Percentiles rank a stretch among this genome's conserved stretches.
phyloP scores from a whole-genome alignment of 2,329 filamentous ascomycete genomes.

The Colletotrichum filicis region DNA sequence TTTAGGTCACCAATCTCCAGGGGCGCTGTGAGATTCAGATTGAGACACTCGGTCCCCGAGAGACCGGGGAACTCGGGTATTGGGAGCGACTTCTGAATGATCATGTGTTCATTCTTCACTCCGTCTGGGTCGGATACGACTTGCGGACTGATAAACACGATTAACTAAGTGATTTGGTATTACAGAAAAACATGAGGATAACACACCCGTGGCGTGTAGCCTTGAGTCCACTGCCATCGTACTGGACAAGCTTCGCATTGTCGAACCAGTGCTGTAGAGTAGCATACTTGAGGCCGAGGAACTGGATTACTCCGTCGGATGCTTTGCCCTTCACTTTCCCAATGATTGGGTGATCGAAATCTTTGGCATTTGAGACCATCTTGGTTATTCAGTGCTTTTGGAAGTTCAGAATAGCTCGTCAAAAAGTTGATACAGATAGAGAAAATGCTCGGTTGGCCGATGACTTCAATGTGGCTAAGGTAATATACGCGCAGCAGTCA shows the following conservation, averaged over 20 bases:
- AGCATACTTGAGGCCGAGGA: constrained; percentile 39
- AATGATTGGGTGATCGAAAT: constrained; percentile 15
- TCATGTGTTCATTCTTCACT: constrained; percentile 56
- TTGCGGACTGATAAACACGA: constrained; percentile 42
- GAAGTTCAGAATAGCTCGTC: background rate
- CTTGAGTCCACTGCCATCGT: constrained; percentile 36
- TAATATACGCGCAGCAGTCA: background rate
- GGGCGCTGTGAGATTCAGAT: constrained; percentile 62
- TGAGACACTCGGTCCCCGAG: constrained; percentile 61
- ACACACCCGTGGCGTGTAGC: constrained; percentile 49
- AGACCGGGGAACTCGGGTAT: constrained; percentile 46
- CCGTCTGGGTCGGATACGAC: constrained; percentile 51
- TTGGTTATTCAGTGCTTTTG: background rate
- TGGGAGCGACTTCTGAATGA: constrained; percentile 60
- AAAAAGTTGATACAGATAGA: background rate
- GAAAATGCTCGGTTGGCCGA: background rate
- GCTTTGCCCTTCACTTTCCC: background rate
- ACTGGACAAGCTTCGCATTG: constrained; percentile 27
- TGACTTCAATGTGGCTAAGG: background rate
- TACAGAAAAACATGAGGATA: background rate
- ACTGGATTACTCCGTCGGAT: constrained; percentile 35
- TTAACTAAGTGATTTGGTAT: background rate
- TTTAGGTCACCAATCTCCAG: constrained; percentile 31
- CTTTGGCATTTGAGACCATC: background rate
- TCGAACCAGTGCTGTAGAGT: constrained; percentile 36